Evolutionary conservation across 1,139 yeast genomes (phyloP).

Genomic region (Yamadazyma triangularis): DNA sequence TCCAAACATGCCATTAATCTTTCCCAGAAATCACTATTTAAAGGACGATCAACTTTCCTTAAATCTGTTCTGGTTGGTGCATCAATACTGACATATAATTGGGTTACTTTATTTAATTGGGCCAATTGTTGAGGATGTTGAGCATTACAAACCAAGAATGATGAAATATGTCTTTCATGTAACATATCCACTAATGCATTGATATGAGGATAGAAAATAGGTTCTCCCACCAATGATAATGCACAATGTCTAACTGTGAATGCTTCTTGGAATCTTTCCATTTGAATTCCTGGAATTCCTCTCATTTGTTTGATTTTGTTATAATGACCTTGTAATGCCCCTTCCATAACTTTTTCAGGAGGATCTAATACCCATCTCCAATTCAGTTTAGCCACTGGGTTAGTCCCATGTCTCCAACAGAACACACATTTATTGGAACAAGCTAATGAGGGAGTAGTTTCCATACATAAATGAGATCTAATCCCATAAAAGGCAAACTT

Average conservation of each 20-base stretch:
- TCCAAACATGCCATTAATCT: conserved; percentile 77
- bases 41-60: conserved; percentile 82
- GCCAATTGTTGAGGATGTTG: conserved; percentile 87
- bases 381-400: conserved; percentile 86
- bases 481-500: conserved; percentile 91
- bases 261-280: conserved; percentile 87
- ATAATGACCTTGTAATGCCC: conserved; percentile 87
- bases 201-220: conserved; percentile 88
- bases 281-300: conserved; percentile 92
- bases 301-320: conserved; percentile 89
- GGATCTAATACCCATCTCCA: conserved; percentile 97
- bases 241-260: conserved; percentile 90
- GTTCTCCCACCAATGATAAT: conserved; percentile 87
- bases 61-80: conserved; percentile 81
- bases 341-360: conserved; percentile 77
- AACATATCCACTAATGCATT: conserved; percentile 78
- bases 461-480: conserved; percentile 90
- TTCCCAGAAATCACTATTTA: conserved; percentile 91
- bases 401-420: conserved; percentile 97
- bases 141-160: conserved; percentile 90
- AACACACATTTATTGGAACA: conserved; percentile 95
- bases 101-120: conserved; percentile 72
- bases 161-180: conserved; percentile 73
- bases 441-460: conserved; percentile 88
- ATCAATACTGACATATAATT: conserved; percentile 86